Evolutionary conservation across 169 alveolate species (phyloP).

Genomic region (Besnoitia besnoiti): DNA sequence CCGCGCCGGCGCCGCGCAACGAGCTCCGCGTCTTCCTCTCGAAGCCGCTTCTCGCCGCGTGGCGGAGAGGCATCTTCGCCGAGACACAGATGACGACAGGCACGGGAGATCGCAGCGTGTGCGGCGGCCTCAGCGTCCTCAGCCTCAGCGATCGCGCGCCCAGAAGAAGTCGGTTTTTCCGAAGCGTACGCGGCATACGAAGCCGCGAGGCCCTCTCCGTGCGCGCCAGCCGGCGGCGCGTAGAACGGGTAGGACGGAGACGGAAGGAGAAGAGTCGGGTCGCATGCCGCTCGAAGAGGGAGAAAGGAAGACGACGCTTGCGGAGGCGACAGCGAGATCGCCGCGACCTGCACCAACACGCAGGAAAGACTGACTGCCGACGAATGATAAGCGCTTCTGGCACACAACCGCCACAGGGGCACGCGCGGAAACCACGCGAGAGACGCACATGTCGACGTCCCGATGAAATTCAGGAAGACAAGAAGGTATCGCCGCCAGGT

Average conservation of each 20-base stretch:
- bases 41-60: no score
- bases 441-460: no score
- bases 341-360: neutral
- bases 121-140: neutral
- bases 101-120: neutral
- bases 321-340: neutral
- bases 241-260: slow-evolving; percentile 17
- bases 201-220: neutral
- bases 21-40: no score
- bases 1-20: no score
- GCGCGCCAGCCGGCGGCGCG: neutral
- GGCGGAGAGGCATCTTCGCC: neutral
- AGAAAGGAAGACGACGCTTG: slow-evolving; percentile 7
- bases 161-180: neutral
- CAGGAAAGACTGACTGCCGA: no score
- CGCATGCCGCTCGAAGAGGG: neutral
- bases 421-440: no score
- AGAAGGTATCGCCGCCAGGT: no score
- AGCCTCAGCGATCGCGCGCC: neutral
- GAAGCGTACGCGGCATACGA: neutral
- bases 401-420: no score
- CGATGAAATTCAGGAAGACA: no score
- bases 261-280: slow-evolving; percentile 16
- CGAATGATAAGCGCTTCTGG: no score
- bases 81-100: neutral